Evolutionary conservation across 257 asterid genomes (phyloP).

Genomic region (Ehretia macrophylla): DNA sequence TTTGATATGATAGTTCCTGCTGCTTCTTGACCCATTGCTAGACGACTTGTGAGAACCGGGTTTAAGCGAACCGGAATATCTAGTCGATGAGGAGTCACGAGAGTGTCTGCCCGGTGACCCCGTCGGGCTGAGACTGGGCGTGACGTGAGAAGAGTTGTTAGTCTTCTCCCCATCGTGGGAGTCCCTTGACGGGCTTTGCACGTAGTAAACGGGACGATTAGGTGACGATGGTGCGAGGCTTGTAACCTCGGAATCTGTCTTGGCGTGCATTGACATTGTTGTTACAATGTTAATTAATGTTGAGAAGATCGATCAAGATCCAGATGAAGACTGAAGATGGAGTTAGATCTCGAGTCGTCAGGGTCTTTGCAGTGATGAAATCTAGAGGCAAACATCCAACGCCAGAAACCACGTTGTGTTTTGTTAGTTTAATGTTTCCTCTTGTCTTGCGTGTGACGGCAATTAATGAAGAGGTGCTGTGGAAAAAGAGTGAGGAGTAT

Average conservation of each 20-base stretch:
- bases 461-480: slow-evolving; percentile 21
- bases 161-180: slow-evolving; percentile 97
- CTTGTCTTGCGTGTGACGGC: slow-evolving; percentile 19
- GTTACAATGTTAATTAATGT: slow-evolving; percentile 1
- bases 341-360: background rate
- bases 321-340: too few species aligned
- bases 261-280: slow-evolving; percentile 62
- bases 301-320: slow-evolving; percentile 8
- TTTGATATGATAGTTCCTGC: slow-evolving; percentile 31
- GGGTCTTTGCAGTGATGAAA: slow-evolving; percentile 15
- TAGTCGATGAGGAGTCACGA: slow-evolving; percentile 82
- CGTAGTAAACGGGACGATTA: slow-evolving; percentile 74
- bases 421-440: slow-evolving; percentile 19
- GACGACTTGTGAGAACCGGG: slow-evolving; percentile 85
- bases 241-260: slow-evolving; percentile 89
- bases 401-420: slow-evolving; percentile 30
- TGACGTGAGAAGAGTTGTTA: slow-evolving; percentile 71
- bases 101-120: slow-evolving; percentile 94
- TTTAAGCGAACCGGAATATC: slow-evolving; percentile 79
- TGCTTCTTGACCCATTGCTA: slow-evolving; percentile 56
- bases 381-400: slow-evolving; percentile 23
- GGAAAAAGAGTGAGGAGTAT: slow-evolving; percentile 7
- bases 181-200: slow-evolving; percentile 91
- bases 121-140: slow-evolving; percentile 82
- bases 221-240: slow-evolving; percentile 86